These are phyloP conservation scores for Penicillium sp. DNA, from an alignment of 2,329 filamentous ascomycete species.

Conservation along the genomic window DNA sequence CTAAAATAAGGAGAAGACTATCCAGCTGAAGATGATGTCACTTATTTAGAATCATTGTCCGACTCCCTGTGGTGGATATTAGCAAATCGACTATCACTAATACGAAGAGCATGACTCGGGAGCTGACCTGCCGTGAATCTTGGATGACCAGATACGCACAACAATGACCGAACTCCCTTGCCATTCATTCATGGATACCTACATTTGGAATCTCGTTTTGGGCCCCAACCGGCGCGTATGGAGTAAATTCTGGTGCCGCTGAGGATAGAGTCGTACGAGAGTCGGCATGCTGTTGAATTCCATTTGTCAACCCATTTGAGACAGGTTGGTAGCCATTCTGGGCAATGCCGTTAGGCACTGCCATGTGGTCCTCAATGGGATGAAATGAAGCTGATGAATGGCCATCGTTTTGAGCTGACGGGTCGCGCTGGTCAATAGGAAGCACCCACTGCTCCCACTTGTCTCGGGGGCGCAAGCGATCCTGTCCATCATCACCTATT, in stretches of 20 bases:
- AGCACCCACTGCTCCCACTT: conserved; percentile 80
- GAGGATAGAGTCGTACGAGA: conserved; percentile 57
- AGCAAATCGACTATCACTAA: neutral
- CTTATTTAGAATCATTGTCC: neutral
- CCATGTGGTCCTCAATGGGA: conserved; percentile 25
- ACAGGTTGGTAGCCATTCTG: conserved; percentile 15
- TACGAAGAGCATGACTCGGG: neutral
- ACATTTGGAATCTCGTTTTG: conserved; percentile 36
- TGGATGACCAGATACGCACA: conserved; percentile 34
- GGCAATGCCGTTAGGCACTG: conserved; percentile 26
- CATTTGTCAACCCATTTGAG: conserved; percentile 36
- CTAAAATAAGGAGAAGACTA: neutral
- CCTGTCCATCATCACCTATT: conserved; percentile 69
- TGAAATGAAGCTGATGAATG: conserved; percentile 44
- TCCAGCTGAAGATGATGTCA: neutral
- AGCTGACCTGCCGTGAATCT: conserved; percentile 11
- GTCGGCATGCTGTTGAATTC: conserved; percentile 29
- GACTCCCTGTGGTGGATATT: neutral
- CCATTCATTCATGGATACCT: conserved; percentile 28
- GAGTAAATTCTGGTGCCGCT: conserved; percentile 61
- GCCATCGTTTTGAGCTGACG: conserved; percentile 70
- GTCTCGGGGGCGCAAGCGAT: conserved; percentile 70
- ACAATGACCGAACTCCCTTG: conserved; percentile 47
- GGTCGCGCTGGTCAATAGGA: conserved; percentile 65
- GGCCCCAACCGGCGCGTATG: conserved; percentile 30